Conservation (phyloP, 495 filamentous ascomycete genomes). For the Penicillium flavigenum region DNA sequence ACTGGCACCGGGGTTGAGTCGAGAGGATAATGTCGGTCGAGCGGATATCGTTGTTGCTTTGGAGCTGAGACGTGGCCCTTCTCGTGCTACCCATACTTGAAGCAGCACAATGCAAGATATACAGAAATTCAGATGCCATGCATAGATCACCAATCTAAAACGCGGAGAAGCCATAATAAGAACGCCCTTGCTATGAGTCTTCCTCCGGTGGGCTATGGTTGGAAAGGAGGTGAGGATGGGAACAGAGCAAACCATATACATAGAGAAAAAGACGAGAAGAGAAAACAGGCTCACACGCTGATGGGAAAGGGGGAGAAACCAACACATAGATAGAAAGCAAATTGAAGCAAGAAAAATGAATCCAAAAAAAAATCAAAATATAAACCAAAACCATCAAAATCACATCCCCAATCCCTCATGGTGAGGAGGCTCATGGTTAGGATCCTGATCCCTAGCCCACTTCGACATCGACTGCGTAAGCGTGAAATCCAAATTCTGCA, state of each 20-base stretch:
- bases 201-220: conserved; percentile 13
- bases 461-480: conserved; percentile 28
- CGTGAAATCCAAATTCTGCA: conserved; percentile 19
- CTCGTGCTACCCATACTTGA: conserved; percentile 11
- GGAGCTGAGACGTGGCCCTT: not conserved
- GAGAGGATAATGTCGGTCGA: not conserved
- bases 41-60: not conserved
- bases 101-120: not conserved
- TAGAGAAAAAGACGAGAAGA: conserved; percentile 5
- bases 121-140: conserved; percentile 1
- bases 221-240: conserved; percentile 5
- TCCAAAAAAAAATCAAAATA: not conserved
- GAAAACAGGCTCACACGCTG: conserved; percentile 8
- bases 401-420: conserved; percentile 31
- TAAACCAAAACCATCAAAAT: conserved; percentile 12
- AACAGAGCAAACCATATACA: conserved; percentile 9
- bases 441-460: conserved; percentile 27
- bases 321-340: not conserved
- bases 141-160: conserved; percentile 11
- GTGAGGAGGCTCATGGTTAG: conserved; percentile 24
- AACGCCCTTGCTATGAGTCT: conserved; percentile 32
- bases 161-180: conserved; percentile 4
- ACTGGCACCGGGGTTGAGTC: not conserved
- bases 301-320: conserved; percentile 4
- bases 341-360: not conserved